phyloP scores from a whole-genome alignment of 371 early-diverging fungal species.

The Circinella minor region DNA sequence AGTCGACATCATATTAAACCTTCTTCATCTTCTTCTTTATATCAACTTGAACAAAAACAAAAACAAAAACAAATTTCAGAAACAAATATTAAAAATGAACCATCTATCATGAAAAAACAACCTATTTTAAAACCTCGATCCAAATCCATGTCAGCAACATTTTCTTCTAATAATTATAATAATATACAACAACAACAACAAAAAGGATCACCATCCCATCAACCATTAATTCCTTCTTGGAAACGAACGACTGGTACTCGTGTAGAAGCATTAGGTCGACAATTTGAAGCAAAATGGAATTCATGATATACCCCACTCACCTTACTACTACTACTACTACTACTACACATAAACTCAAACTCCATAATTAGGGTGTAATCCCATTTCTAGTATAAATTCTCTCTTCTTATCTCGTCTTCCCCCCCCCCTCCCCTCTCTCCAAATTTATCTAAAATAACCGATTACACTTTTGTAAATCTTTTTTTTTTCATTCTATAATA shows the following conservation, averaged over 20 bases:
- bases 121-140: constrained; percentile 29
- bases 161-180: neutral
- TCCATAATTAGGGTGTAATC: no score
- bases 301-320: constrained; percentile 21
- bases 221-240: neutral
- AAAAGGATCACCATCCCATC: neutral
- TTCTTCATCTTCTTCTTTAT: constrained; percentile 3
- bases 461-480: neutral
- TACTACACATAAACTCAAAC: neutral
- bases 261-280: constrained; percentile 27
- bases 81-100: no score
- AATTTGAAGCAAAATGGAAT: constrained; percentile 22
- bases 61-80: no score
- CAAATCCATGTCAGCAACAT: constrained; percentile 36
- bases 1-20: constrained; percentile 26
- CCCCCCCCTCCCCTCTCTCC: neutral
- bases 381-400: no score
- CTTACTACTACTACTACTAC: neutral
- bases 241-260: constrained; percentile 18
- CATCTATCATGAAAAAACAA: no score
- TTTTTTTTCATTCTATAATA: neutral
- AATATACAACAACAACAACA: no score
- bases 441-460: neutral
- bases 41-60: no score
- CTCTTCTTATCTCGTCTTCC: no score